Base-by-base conservation (phyloP, 495 filamentous ascomycete species). In the Aspergillus affinis region DNA sequence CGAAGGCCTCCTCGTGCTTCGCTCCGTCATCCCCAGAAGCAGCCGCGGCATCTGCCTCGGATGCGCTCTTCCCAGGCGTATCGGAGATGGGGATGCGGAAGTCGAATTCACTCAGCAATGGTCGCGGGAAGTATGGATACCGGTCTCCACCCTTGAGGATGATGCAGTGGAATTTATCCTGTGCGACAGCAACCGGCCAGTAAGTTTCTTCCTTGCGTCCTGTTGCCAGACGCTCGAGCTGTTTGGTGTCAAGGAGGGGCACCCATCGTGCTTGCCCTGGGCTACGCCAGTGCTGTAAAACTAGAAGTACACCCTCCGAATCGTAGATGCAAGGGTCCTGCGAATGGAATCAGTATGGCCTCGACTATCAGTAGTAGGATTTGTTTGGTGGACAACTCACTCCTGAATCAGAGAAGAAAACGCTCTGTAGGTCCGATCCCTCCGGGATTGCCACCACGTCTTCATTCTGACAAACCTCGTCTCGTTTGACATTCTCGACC, bases 311-410 rank as follows among this genome's bases (percentile, higher is more conserved):
- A 48, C 94, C 94, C 15, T 90, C 90, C 2, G 88, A 87, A 65
- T 97, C 95, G 67, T 97, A 98, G 44, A 98, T 89, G 69, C 89
- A 95, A 10, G 94, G 94, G 67, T 98, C 94, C 86, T 88, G 65
- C 19, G 46, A 44, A 51, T 20, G 32, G 17, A 21, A 63, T 74
- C 54, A 78, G 68, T 45, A 48, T 47, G 8, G 48, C 4, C 51
- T 27, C 46, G 44, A 23, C 45, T 46, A 52, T 17, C 0, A 55
- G 18, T 41, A 27, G 30, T 41, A 27, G 30, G 21, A 21, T 7
- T 15, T 10, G 26, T 32, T 32, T 18, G 44, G 15, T n/a, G 2
- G 41, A 8, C 19, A 23, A 58, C 86, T 72, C 77, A 91, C 88
- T 13, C 94, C 94, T 50, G 78, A 79, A 69, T 96, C 92, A 32